phyloP scores from a whole-genome alignment of 208 protist genomes.

The Wallacemonas collosoma region DNA sequence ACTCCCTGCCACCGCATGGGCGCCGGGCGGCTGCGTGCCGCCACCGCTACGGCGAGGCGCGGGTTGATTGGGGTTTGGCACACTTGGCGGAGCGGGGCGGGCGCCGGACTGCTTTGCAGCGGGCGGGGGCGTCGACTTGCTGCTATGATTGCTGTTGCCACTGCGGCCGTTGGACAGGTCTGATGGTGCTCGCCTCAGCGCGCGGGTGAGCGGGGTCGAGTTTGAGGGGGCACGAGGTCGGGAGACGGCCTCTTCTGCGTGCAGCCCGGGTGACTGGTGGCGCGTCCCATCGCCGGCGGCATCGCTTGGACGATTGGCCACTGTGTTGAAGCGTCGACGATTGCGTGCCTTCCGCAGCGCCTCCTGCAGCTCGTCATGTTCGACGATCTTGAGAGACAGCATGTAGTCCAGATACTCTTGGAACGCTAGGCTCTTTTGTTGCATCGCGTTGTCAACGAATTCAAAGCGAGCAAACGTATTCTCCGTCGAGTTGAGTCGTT shows the following conservation, averaged over 20 bases:
- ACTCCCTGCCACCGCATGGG: not conserved
- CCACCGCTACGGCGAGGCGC: not conserved
- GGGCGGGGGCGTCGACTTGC: not conserved
- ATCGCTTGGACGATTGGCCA: not conserved
- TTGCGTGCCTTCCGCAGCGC: conserved; percentile 15
- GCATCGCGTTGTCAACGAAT: conserved; percentile 30
- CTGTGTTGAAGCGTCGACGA: conserved; percentile 11
- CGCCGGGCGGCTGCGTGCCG: not conserved
- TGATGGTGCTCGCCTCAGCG: not conserved
- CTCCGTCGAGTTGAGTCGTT: conserved; percentile 45
- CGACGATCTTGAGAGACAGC: conserved; percentile 38
- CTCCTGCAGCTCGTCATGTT: conserved; percentile 38
- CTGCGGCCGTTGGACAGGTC: not conserved
- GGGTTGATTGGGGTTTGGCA: not conserved
- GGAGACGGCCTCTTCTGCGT: not conserved
- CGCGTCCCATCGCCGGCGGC: not conserved
- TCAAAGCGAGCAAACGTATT: conserved; percentile 53
- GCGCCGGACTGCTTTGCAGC: not conserved
- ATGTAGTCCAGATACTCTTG: conserved; percentile 53
- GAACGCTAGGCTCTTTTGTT: conserved; percentile 36
- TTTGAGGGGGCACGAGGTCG: not conserved
- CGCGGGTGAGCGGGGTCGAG: not conserved
- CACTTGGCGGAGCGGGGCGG: not conserved
- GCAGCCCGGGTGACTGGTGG: not conserved
- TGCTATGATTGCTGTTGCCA: conserved; percentile 7